Base-by-base conservation (phyloP, 495 filamentous ascomycete genomes). In the Talaromyces trachyspermus region DNA sequence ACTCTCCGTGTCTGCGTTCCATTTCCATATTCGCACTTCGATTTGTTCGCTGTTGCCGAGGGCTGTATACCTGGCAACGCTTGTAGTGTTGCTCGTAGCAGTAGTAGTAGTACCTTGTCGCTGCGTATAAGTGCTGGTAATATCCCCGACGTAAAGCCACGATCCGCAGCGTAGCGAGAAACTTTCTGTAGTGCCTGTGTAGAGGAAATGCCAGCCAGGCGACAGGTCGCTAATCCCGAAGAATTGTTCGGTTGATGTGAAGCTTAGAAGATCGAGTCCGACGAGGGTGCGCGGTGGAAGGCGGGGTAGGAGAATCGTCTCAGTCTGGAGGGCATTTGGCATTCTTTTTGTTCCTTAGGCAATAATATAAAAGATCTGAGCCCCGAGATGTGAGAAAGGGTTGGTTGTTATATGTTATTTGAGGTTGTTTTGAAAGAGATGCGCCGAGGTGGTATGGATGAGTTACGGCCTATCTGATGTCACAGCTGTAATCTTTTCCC, bases 161-260 rank as follows among this genome's bases (percentile, higher is more conserved):
- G 71, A 69, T 7, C 80, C 81, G 50, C 78, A 71, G 10, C 81
- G 70, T 11, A 82, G 58, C 4, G 79, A 79, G 19, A 79, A 60
- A 11, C 72, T 74, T 20, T 72, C 62, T 36, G 72, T 78, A 19
- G 77, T 71, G 18, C 77, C 68, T 0, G 73, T 78, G 56, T 82
- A 85, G 14, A 81, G 59, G 52, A 83, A 82, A 50, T 85, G 81
- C 65, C 70, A 78, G 35, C 79, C 79, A 2, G 57, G 38, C 1
- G 80, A 72, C 9, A 84, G 43, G 49, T 78, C 68, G 47, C 75
- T 76, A 54, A 85, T 75, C 6, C 81, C 81, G 48, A 69, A 67
- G 62, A 85, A 83, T 22, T 70, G 71, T 25, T 70, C 49, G 17
- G 74, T 70, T 0, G 75, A 74, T 19, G 71, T 75, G 54, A 78